Percentiles rank a stretch among this genome's conserved stretches.
Conservation (phyloP, 169 alveolate species). For the Cyclospora cayetanensis region DNA sequence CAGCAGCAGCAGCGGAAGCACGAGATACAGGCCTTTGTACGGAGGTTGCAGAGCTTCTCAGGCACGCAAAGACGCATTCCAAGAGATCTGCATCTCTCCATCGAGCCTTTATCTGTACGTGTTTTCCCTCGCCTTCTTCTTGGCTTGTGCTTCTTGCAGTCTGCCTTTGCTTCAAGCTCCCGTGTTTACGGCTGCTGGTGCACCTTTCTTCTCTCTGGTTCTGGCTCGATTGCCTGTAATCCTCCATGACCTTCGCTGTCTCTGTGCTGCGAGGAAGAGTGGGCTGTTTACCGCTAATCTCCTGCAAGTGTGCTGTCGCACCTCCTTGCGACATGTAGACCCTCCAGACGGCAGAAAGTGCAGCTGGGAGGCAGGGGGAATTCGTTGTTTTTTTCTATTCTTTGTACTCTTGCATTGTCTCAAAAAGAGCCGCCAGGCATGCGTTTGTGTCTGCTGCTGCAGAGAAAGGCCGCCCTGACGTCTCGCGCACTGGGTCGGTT, state of each 20-base stretch:
- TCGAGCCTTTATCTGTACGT: not conserved
- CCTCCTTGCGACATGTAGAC: too few relatives aligned
- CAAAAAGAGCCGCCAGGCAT: not conserved
- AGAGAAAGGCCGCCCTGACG: not conserved
- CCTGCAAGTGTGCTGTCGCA: too few relatives aligned
- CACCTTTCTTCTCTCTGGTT: too few relatives aligned
- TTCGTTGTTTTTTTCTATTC: not conserved
- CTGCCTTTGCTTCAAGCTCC: not conserved
- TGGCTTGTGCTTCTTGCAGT: not conserved
- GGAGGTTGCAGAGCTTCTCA: slow-evolving; percentile 1
- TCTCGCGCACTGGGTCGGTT: not conserved
- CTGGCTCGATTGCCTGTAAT: too few relatives aligned
- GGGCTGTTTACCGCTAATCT: too few relatives aligned
- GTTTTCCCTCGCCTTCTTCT: not conserved
- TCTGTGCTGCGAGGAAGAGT: too few relatives aligned
- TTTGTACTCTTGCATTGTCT: not conserved
- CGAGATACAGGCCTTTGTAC: not conserved
- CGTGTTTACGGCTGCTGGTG: not conserved
- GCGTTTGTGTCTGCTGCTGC: not conserved
- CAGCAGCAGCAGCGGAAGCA: slow-evolving; percentile 6
- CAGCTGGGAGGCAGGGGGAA: too few relatives aligned
- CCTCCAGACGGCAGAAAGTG: too few relatives aligned
- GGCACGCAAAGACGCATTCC: not conserved
- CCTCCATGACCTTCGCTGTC: too few relatives aligned
- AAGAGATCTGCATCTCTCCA: not conserved